phyloP scores from a whole-genome alignment of 371 early-diverging fungal species.

The Basidiobolus meristosporus region DNA sequence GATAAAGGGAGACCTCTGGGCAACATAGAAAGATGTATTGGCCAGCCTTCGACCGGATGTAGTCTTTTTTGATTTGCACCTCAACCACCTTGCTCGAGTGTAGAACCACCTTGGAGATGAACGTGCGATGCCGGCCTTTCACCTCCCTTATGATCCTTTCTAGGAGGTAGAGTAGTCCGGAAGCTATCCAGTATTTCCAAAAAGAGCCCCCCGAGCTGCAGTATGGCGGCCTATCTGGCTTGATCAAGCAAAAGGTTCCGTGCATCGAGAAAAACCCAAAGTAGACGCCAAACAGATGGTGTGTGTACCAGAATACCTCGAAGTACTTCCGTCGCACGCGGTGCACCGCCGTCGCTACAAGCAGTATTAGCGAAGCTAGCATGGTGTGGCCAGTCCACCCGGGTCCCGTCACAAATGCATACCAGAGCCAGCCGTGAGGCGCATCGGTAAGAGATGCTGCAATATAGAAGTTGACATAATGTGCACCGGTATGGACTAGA shows the following conservation, averaged over 20 bases:
- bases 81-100: conserved; percentile 43
- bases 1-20: conserved; percentile 27
- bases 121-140: conserved; percentile 40
- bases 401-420: conserved; percentile 39
- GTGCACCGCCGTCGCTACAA: conserved; percentile 43
- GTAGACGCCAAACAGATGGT: conserved; percentile 66
- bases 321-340: conserved; percentile 39
- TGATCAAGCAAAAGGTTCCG: conserved; percentile 69
- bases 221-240: conserved; percentile 36
- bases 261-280: conserved; percentile 61
- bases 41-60: conserved; percentile 31
- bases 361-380: conserved; percentile 37
- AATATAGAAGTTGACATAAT: conserved; percentile 52
- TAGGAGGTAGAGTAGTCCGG: conserved; percentile 37
- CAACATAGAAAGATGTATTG: conserved; percentile 49
- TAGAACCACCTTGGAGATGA: conserved; percentile 40
- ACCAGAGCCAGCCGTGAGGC: conserved; percentile 10
- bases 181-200: conserved; percentile 62
- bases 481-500: conserved; percentile 40
- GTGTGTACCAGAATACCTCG: conserved; percentile 69
- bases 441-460: conserved; percentile 7
- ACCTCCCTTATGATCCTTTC: conserved; percentile 57
- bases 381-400: conserved; percentile 64
- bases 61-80: conserved; percentile 44
- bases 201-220: conserved; percentile 52